phyloP scores from a whole-genome alignment of 345 rosid species.

The Populus ilicifolia region DNA sequence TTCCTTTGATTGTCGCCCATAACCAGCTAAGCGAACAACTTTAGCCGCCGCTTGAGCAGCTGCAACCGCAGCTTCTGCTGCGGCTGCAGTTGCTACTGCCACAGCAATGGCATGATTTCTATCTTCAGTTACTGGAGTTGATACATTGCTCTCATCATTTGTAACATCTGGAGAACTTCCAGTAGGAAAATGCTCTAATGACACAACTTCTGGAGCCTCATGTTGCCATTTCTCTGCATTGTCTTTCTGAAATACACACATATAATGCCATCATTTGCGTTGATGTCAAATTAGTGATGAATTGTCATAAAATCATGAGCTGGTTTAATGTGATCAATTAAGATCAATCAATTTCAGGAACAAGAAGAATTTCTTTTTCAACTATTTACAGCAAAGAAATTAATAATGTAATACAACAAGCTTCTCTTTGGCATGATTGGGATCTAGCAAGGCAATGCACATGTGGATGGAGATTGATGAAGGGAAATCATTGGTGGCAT shows the following conservation, averaged over 20 bases:
- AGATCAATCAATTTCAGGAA: background rate
- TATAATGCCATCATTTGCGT: background rate
- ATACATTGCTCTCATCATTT: slow-evolving; percentile 49
- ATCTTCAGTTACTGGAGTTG: slow-evolving; percentile 54
- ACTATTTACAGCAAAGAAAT: background rate
- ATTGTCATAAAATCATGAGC: background rate
- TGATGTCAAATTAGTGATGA: background rate
- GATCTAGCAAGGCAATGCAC: slow-evolving; percentile 35
- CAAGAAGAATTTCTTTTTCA: background rate
- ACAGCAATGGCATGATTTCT: slow-evolving; percentile 79
- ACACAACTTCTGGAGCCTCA: slow-evolving; percentile 70
- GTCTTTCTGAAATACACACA: slow-evolving; percentile 33
- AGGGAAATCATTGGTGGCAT: slow-evolving; percentile 38
- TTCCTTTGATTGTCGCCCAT: slow-evolving; percentile 68
- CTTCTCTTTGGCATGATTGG: slow-evolving; percentile 20
- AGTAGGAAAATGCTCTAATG: slow-evolving; percentile 74
- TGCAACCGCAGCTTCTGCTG: slow-evolving; percentile 88
- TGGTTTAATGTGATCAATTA: background rate
- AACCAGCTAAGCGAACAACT: slow-evolving; percentile 84
- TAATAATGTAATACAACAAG: background rate
- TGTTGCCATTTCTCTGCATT: slow-evolving; percentile 55
- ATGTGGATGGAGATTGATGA: slow-evolving; percentile 27
- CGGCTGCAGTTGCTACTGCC: slow-evolving; percentile 90
- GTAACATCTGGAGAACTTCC: slow-evolving; percentile 84
- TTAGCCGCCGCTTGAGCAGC: slow-evolving; percentile 97